Conservation (phyloP, 257 asterid species). For the Ocimum tenuiflorum region DNA sequence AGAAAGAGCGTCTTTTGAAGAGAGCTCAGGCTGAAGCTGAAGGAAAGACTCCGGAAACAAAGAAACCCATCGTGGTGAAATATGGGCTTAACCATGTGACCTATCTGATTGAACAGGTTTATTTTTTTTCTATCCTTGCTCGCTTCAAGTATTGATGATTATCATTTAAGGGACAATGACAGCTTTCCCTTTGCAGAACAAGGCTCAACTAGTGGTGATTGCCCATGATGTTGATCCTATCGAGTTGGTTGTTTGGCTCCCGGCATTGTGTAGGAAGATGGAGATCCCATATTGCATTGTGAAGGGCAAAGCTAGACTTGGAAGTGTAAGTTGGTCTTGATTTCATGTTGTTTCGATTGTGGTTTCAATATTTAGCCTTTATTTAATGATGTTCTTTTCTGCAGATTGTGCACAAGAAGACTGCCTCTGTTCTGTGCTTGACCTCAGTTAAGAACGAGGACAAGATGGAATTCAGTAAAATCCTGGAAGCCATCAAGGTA, state of each 20-base stretch:
- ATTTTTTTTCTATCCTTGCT: no score
- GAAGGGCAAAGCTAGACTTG: conserved; percentile 52
- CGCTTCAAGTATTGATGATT: no score
- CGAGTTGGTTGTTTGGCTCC: conserved; percentile 61
- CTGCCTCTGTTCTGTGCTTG: conserved; percentile 43
- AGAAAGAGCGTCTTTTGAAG: conserved; percentile 48
- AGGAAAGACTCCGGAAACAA: conserved; percentile 39
- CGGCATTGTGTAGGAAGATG: conserved; percentile 60
- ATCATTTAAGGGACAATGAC: not conserved
- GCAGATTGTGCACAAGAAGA: conserved; percentile 55
- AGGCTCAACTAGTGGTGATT: conserved; percentile 53
- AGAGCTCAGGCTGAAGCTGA: conserved; percentile 59
- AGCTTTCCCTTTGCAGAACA: conserved; percentile 29
- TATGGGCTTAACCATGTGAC: conserved; percentile 59
- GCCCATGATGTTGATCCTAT: conserved; percentile 66
- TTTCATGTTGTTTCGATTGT: no score
- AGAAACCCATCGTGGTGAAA: conserved; percentile 52
- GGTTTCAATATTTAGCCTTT: no score
- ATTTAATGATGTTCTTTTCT: not conserved
- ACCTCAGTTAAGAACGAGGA: conserved; percentile 60
- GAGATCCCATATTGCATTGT: conserved; percentile 61
- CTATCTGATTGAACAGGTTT: conserved; percentile 53
- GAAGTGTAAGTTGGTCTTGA: conserved; percentile 33
- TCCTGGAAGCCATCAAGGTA: conserved; percentile 52
- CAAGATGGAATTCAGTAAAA: conserved; percentile 50